Percentiles rank a stretch among this genome's conserved stretches.
These are phyloP conservation scores for Globisporangium mamillatum DNA, from an alignment of 352 stramenopile genomes.

Conservation along the genomic window DNA sequence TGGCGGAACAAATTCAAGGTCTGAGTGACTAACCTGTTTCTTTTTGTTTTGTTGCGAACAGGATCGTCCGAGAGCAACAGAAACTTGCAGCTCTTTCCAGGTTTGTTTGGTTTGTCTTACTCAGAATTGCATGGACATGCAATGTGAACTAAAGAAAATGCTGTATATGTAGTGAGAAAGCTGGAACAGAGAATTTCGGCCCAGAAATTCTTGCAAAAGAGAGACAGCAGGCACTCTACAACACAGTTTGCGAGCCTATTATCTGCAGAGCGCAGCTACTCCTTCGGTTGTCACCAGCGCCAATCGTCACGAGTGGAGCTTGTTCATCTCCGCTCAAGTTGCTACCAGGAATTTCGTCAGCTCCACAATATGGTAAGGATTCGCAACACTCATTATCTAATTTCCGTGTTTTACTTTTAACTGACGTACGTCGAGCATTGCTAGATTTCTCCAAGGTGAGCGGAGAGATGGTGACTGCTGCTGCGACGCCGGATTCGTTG, in stretches of 20 bases:
- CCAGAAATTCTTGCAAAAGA: constrained; percentile 59
- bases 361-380: constrained; percentile 46
- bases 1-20: background rate
- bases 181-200: constrained; percentile 25
- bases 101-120: too few relatives aligned
- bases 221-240: constrained; percentile 70
- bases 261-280: constrained; percentile 69
- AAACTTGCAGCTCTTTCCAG: constrained; percentile 64
- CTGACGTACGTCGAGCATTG: background rate
- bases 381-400: background rate
- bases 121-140: too few relatives aligned
- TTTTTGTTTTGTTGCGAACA: constrained; percentile 14
- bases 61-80: constrained; percentile 87
- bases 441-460: constrained; percentile 37
- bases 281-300: constrained; percentile 49
- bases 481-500: constrained; percentile 13
- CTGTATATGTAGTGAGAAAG: constrained; percentile 30
- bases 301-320: constrained; percentile 25
- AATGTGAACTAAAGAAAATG: background rate
- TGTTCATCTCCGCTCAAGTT: constrained; percentile 57
- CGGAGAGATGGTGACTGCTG: background rate
- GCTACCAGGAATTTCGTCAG: constrained; percentile 65
- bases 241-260: constrained; percentile 74
- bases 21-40: background rate
- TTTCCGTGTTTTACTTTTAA: background rate